These are phyloP conservation scores for Carallia brachiata DNA, from an alignment of 345 rosid genomes.

Conservation along the genomic window DNA sequence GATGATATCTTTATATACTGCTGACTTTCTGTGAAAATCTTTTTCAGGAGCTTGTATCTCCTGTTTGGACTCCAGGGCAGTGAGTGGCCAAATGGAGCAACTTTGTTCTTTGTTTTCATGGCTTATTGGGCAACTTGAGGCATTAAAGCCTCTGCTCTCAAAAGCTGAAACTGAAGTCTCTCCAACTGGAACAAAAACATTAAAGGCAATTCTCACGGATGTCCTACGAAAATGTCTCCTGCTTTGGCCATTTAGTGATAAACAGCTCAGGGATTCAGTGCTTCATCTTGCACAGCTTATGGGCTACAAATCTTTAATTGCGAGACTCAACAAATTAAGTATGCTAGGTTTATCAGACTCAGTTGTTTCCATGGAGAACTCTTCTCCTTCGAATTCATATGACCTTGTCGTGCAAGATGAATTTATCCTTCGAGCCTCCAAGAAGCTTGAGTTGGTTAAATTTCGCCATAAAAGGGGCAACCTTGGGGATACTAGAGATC, in stretches of 20 bases:
- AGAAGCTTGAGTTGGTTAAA: conserved; percentile 56
- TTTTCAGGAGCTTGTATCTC: conserved; percentile 25
- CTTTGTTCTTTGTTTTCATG: conserved; percentile 63
- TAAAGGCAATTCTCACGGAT: conserved; percentile 40
- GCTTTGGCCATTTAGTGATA: conserved; percentile 39
- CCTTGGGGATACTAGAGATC: conserved; percentile 21
- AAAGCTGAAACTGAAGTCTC: conserved; percentile 28
- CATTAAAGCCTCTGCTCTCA: conserved; percentile 36
- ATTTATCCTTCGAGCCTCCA: conserved; percentile 44
- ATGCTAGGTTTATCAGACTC: conserved; percentile 23
- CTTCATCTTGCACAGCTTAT: conserved; percentile 46
- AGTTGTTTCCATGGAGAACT: conserved; percentile 29
- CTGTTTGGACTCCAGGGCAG: conserved; percentile 28
- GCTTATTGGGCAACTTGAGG: conserved; percentile 57
- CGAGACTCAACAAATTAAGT: conserved; percentile 51
- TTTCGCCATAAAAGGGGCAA: conserved; percentile 28
- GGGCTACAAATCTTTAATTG: conserved; percentile 34
- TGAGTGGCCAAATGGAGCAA: conserved; percentile 36
- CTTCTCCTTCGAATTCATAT: conserved; percentile 19
- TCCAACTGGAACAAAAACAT: conserved; percentile 25
- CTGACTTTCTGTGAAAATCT: conserved; percentile 9
- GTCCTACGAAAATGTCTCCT: conserved; percentile 53
- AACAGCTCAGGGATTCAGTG: conserved; percentile 48
- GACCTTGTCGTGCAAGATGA: conserved; percentile 43
- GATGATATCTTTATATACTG: background rate